Evolutionary conservation across 225 moss, liverwort and hornwort species (phyloP).

Genomic region (Physcomitrium patens): DNA sequence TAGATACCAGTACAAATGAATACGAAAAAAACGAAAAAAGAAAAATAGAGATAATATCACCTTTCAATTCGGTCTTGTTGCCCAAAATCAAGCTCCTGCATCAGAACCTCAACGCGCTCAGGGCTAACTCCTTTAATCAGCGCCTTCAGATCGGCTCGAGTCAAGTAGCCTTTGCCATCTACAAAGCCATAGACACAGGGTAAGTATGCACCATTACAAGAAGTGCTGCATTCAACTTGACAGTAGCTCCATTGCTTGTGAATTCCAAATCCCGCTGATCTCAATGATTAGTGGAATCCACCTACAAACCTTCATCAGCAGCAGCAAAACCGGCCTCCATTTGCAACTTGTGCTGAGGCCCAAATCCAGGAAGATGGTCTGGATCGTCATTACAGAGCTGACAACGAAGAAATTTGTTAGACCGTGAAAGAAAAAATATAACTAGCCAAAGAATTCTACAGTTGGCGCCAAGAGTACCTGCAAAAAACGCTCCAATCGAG

Average conservation of each 20-base stretch:
- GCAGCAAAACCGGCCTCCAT: constrained; percentile 71
- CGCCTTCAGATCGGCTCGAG: constrained; percentile 57
- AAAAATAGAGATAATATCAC: constrained; percentile 34
- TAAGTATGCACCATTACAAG: constrained; percentile 12
- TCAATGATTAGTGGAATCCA: constrained; percentile 23
- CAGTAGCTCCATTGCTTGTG: constrained; percentile 3
- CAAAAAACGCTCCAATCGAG: constrained; percentile 61
- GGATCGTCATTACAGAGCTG: constrained; percentile 73
- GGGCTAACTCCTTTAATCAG: constrained; percentile 61
- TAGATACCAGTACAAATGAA: background rate
- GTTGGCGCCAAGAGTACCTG: constrained; percentile 43
- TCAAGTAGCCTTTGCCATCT: constrained; percentile 68
- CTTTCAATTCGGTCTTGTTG: constrained; percentile 60
- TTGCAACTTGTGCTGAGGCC: constrained; percentile 64
- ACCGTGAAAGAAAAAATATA: background rate
- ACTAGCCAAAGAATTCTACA: constrained; percentile 14
- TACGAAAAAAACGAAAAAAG: background rate
- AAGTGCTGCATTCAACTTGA: constrained; percentile 6
- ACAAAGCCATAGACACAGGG: constrained; percentile 10
- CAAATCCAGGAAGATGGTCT: constrained; percentile 68
- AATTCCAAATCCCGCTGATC: constrained; percentile 19
- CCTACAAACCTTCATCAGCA: constrained; percentile 62
- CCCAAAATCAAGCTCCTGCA: constrained; percentile 70
- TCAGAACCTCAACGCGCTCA: constrained; percentile 58
- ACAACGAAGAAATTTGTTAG: constrained; percentile 30